Evolutionary conservation across 2,329 filamentous ascomycete species (phyloP).

Genomic region (Trichoderma simmonsii): DNA sequence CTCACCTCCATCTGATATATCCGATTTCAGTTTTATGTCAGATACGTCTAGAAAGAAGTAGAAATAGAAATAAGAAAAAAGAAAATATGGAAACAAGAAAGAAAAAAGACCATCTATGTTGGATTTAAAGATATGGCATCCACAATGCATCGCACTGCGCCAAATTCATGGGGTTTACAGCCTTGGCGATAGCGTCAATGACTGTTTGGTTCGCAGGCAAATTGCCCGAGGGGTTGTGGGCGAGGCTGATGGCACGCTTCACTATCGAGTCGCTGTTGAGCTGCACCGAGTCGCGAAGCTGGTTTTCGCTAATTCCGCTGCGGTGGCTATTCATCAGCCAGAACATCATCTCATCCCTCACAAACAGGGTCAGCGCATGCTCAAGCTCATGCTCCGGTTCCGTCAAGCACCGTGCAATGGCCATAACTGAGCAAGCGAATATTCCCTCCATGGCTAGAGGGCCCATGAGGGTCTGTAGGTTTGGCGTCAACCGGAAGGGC

Average conservation of each 20-base stretch:
- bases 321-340: conserved; percentile 86
- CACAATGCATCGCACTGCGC: conserved; percentile 87
- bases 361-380: conserved; percentile 89
- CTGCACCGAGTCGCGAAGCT: conserved; percentile 76
- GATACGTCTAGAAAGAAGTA: not conserved
- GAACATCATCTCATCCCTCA: conserved; percentile 96
- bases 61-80: not conserved
- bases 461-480: conserved; percentile 93
- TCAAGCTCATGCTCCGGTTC: conserved; percentile 90
- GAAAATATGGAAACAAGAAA: not conserved
- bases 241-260: conserved; percentile 81
- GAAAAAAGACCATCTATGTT: not conserved
- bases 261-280: conserved; percentile 88
- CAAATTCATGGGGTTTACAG: conserved; percentile 87
- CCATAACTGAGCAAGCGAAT: conserved; percentile 93
- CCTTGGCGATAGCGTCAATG: conserved; percentile 88
- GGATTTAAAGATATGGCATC: conserved; percentile 84
- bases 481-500: conserved; percentile 94
- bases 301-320: conserved; percentile 51
- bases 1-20: not conserved
- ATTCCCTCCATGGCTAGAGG: conserved; percentile 94
- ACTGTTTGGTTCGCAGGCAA: conserved; percentile 95
- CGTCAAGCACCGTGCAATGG: conserved; percentile 88
- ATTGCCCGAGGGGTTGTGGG: conserved; percentile 72
- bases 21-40: not conserved